phyloP scores from a whole-genome alignment of 1,284 basidiomycete species.

The Melanopsichium pennsylvanicum region DNA sequence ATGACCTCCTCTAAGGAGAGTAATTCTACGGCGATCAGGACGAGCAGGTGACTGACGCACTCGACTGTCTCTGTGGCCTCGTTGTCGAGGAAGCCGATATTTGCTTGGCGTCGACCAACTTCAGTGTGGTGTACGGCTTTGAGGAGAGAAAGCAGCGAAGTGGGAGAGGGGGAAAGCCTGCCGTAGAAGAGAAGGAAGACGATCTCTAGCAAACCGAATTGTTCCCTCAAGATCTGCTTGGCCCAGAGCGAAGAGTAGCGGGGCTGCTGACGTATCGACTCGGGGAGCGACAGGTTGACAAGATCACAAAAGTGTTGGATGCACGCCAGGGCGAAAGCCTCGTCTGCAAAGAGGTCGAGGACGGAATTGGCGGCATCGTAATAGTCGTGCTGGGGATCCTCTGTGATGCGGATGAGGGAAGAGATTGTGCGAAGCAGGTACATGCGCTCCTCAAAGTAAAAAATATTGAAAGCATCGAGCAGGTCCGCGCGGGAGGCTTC shows the following conservation, averaged over 20 bases:
- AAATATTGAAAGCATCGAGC: slow-evolving; percentile 76
- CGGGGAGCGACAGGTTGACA: slow-evolving; percentile 69
- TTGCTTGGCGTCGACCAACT: slow-evolving; percentile 75
- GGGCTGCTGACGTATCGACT: slow-evolving; percentile 71
- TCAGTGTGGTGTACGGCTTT: slow-evolving; percentile 74
- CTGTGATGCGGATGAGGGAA: slow-evolving; percentile 71
- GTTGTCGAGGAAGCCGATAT: slow-evolving; percentile 73
- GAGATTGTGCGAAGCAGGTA: slow-evolving; percentile 70
- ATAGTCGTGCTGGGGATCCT: slow-evolving; percentile 71
- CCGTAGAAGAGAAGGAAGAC: slow-evolving; percentile 85
- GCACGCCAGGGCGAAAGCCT: slow-evolving; percentile 72
- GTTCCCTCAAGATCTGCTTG: slow-evolving; percentile 80
- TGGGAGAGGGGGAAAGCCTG: slow-evolving; percentile 74
- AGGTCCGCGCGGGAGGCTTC: slow-evolving; percentile 65
- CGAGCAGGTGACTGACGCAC: slow-evolving; percentile 78
- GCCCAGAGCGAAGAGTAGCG: slow-evolving; percentile 76
- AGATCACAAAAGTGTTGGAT: slow-evolving; percentile 70
- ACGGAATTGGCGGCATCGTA: slow-evolving; percentile 71
- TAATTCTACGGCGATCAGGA: slow-evolving; percentile 79
- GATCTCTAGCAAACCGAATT: slow-evolving; percentile 80
- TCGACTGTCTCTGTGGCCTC: slow-evolving; percentile 75
- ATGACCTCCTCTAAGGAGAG: slow-evolving; percentile 80
- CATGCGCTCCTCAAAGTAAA: slow-evolving; percentile 82
- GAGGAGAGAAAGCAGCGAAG: slow-evolving; percentile 73
- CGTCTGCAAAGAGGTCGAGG: slow-evolving; percentile 73